A percentile compares a stretch with the other conserved stretches of the same genome.
Evolutionary conservation across 1,284 basidiomycete genomes (phyloP).

Genomic region (Filobasidium uniguttulatum): DNA sequence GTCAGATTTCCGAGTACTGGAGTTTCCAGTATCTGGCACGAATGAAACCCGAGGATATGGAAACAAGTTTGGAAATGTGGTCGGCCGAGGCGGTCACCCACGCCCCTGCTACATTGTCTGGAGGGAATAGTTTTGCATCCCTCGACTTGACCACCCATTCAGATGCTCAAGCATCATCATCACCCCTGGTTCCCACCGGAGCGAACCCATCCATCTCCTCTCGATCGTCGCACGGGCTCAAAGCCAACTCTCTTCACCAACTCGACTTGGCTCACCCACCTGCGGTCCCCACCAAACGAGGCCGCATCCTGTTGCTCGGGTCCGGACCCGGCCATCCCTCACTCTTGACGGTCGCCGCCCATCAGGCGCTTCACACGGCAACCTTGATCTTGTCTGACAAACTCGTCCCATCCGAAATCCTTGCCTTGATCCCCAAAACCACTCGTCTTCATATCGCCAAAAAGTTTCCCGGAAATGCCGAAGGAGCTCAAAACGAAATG

Average conservation of each 20-base stretch:
- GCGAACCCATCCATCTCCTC: not conserved
- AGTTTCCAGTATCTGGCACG: slow-evolving; percentile 60
- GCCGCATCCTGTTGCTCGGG: slow-evolving; percentile 74
- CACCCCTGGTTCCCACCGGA: no score
- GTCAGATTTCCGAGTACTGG: slow-evolving; percentile 90
- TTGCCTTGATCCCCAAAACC: slow-evolving; percentile 63
- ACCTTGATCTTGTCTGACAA: slow-evolving; percentile 89
- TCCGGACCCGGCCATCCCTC: slow-evolving; percentile 91
- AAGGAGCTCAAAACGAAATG: slow-evolving; percentile 83
- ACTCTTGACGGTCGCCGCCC: slow-evolving; percentile 75
- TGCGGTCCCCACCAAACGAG: slow-evolving; percentile 34
- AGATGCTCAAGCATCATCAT: no score
- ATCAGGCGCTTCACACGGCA: slow-evolving; percentile 59
- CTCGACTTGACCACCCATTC: slow-evolving; percentile 20
- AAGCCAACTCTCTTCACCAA: slow-evolving; percentile 18
- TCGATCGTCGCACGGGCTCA: not conserved
- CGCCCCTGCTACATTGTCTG: not conserved
- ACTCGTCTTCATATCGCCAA: slow-evolving; percentile 61
- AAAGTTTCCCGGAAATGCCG: slow-evolving; percentile 95
- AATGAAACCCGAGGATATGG: slow-evolving; percentile 58
- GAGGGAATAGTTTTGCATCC: not conserved
- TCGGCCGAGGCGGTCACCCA: slow-evolving; percentile 13
- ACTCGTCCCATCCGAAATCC: slow-evolving; percentile 80
- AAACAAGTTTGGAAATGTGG: slow-evolving; percentile 42
- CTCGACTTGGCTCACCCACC: slow-evolving; percentile 16